A percentile compares a stretch with the other conserved stretches of the same genome.
These are phyloP conservation scores for Dipteronia dyeriana DNA, from an alignment of 345 rosid species.

Conservation along the genomic window DNA sequence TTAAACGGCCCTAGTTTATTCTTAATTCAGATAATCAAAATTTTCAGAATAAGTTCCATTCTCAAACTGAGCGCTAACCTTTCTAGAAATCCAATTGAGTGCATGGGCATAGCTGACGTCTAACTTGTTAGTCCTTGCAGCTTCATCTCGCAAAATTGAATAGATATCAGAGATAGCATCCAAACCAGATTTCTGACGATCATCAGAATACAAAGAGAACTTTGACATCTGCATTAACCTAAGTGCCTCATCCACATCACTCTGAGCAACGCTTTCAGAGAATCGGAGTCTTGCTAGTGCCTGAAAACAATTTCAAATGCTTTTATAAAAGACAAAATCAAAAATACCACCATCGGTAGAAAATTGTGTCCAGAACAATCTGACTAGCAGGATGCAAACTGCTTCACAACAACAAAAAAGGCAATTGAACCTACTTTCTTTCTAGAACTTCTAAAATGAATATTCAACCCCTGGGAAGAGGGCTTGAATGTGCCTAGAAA, in stretches of 20 bases:
- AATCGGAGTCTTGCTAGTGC: constrained; percentile 95
- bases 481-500: constrained; percentile 4
- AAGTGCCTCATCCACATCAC: constrained; percentile 98
- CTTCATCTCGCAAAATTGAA: constrained; percentile 94
- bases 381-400: neutral
- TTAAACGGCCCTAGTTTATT: neutral
- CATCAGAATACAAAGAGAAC: constrained; percentile 92
- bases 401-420: neutral
- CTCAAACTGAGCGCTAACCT: constrained; percentile 55
- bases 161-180: constrained; percentile 98
- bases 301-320: constrained; percentile 36
- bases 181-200: constrained; percentile 82
- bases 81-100: constrained; percentile 96
- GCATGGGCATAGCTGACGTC: constrained; percentile 88
- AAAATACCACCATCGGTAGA: neutral
- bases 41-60: neutral
- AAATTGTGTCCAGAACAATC: neutral
- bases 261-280: constrained; percentile 92
- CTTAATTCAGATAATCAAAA: neutral
- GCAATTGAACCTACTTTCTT: neutral
- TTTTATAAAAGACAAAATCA: neutral
- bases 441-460: neutral
- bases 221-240: constrained; percentile 99
- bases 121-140: constrained; percentile 78
- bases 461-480: neutral